Evolutionary conservation across 305 asterid genomes (phyloP).

Genomic region (Fraxinus velutina): DNA sequence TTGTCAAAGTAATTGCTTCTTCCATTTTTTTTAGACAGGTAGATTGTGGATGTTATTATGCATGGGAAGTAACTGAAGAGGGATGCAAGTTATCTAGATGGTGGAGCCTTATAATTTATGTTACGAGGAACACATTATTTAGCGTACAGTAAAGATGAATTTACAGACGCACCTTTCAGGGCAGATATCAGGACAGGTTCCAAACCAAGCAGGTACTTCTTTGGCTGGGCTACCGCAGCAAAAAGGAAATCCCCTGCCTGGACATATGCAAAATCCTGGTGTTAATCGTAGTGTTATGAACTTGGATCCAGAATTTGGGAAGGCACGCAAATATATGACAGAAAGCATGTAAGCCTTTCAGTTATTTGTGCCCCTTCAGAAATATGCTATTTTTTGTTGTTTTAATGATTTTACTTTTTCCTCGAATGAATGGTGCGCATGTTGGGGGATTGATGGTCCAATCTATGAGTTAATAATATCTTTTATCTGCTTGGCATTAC

Average conservation of each 20-base stretch:
- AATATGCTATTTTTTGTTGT: background rate
- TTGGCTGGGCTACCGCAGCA: constrained; percentile 62
- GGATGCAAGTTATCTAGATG: constrained; percentile 12
- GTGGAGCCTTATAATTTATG: constrained; percentile 22
- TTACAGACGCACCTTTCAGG: constrained; percentile 71
- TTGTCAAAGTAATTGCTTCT: background rate
- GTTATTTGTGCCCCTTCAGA: background rate
- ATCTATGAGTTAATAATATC: background rate
- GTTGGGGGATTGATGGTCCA: background rate
- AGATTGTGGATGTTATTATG: constrained; percentile 13
- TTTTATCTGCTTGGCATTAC: background rate
- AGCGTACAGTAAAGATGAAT: constrained; percentile 50
- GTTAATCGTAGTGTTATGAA: constrained; percentile 41
- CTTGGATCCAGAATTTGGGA: constrained; percentile 55
- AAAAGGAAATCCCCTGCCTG: constrained; percentile 56
- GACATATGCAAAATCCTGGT: constrained; percentile 69
- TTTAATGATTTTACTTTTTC: background rate
- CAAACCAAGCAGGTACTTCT: constrained; percentile 58
- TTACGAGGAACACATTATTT: constrained; percentile 25
- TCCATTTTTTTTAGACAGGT: constrained; percentile 31
- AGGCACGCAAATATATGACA: constrained; percentile 52
- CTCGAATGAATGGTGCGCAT: background rate
- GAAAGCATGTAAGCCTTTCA: constrained; percentile 56
- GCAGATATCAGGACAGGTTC: constrained; percentile 71
- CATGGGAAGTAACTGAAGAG: constrained; percentile 14